A percentile compares a stretch with the other conserved stretches of the same genome.
Conservation (phyloP, 225 moss, liverwort and hornwort genomes). For the Sphagnum tenellum region DNA sequence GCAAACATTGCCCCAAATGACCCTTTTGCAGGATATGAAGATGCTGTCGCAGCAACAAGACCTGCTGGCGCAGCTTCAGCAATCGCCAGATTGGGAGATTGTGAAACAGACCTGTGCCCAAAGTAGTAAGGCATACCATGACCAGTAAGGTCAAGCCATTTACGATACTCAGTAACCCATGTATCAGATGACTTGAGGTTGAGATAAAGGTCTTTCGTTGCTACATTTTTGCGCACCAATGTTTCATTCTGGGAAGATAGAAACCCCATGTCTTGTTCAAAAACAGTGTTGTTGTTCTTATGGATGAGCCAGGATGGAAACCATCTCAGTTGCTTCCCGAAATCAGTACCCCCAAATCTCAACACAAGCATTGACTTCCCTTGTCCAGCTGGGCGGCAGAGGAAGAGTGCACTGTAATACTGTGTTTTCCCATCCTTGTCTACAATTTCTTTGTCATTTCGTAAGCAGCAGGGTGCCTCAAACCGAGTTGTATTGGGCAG, state of each 20-base stretch:
- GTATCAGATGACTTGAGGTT: constrained; percentile 68
- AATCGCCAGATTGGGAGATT: constrained; percentile 40
- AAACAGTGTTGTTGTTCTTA: constrained; percentile 27
- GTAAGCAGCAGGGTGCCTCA: constrained; percentile 56
- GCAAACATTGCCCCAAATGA: constrained; percentile 70
- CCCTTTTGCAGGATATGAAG: constrained; percentile 61
- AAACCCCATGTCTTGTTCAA: constrained; percentile 91
- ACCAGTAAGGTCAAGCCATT: constrained; percentile 67
- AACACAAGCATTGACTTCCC: constrained; percentile 66
- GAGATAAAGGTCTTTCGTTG: constrained; percentile 63
- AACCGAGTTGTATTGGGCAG: constrained; percentile 32
- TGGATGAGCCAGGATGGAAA: constrained; percentile 53
- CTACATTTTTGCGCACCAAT: constrained; percentile 23
- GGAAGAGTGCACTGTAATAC: constrained; percentile 21
- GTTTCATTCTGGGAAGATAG: constrained; percentile 72
- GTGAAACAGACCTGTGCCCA: constrained; percentile 37
- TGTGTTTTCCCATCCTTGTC: constrained; percentile 32
- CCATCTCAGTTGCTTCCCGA: constrained; percentile 2
- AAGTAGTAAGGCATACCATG: constrained; percentile 86
- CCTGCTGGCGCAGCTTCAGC: constrained; percentile 69
- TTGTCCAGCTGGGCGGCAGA: constrained; percentile 75
- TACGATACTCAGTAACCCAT: constrained; percentile 59
- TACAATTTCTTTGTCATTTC: constrained; percentile 24
- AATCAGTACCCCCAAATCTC: constrained; percentile 44
- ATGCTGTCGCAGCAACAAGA: constrained; percentile 37